Evolutionary conservation across 2,329 filamentous ascomycete species (phyloP), one percentile per base, ranked within the genome.

Genomic region (Thelonectria olida): DNA sequence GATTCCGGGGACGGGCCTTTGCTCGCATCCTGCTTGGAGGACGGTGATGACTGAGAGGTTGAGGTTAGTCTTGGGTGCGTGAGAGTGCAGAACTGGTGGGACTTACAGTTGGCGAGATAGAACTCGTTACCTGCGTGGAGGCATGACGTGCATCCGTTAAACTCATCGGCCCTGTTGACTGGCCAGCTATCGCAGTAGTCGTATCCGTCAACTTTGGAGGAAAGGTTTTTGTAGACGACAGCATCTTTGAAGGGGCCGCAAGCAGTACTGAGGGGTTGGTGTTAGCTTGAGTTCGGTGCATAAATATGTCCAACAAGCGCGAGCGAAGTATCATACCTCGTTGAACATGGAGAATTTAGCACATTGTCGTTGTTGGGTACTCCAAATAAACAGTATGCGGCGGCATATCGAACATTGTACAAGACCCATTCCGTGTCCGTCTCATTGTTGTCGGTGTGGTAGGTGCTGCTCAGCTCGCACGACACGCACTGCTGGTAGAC

Each of bases 381-480:
- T 2, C 83, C 83, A 61, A 81, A 89, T 1, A 89, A 67, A 67
- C 88, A 90, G 67, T 82, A 82, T 2, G 83, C 83, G 2, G 83
- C 65, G 6, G 85, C 79, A 67, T 82, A 88, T 69, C 87, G 81
- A 53, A 88, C 65, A 65, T 89, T 89, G 64, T 88, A 89, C 15
- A 89, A 74, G 51, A 82, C 75, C 63, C 79, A 82, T 64, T 86
- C 78, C 10, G 84, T 74, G 66, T 90, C 87, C 1, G 85, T 83
- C 57, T 81, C 66, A 13, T 79, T 79, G 17, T 76, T 71, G 6
- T 68, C 20, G 8, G 41, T 74, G 2, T 74, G 82, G 13, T 78
- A 87, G 5, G 75, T 73, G 73, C 87, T 89, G 2, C 69, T 72
- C 25, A 82, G 69, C 66, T 88, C 80, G 72, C 86, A 88, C 36